phyloP scores from a whole-genome alignment of 2,329 filamentous ascomycete genomes.

The Gaeumannomyces sp. region DNA sequence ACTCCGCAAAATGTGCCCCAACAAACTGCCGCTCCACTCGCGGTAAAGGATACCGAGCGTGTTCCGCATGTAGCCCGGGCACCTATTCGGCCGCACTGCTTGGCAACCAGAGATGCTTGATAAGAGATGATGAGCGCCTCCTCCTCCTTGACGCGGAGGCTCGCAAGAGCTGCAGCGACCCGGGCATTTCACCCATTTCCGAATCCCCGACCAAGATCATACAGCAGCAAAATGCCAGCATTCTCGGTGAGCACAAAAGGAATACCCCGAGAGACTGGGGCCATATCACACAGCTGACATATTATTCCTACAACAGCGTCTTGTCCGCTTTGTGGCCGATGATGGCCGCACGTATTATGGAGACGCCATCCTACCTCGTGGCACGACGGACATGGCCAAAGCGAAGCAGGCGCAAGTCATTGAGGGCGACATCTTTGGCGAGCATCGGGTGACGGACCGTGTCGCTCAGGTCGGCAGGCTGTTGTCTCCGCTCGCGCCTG shows the following conservation, averaged over 20 bases:
- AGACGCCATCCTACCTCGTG: constrained; percentile 62
- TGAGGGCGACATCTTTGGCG: constrained; percentile 59
- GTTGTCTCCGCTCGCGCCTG: constrained; percentile 56
- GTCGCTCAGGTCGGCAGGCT: constrained; percentile 49
- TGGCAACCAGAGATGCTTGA: too few species aligned
- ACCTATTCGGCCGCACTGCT: too few species aligned
- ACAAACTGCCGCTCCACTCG: too few species aligned
- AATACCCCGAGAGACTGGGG: background rate
- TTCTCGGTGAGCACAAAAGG: constrained; percentile 17
- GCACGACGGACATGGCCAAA: constrained; percentile 54
- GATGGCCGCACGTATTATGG: constrained; percentile 68
- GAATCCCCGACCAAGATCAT: background rate
- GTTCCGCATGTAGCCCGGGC: too few species aligned
- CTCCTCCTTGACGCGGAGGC: too few species aligned
- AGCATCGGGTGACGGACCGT: constrained; percentile 57
- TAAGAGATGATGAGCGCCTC: too few species aligned
- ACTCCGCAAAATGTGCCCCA: too few species aligned
- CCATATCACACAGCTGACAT: background rate
- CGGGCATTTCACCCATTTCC: too few species aligned
- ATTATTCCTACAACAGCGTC: constrained; percentile 40
- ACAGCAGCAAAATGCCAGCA: constrained; percentile 14
- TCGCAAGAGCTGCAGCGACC: too few species aligned
- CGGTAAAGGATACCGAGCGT: too few species aligned
- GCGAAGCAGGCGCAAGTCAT: constrained; percentile 57
- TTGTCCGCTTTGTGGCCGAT: constrained; percentile 66